These are phyloP conservation scores for Dillenia turbinata DNA, from an alignment of 164 flowering plant genomes.

Conservation along the genomic window DNA sequence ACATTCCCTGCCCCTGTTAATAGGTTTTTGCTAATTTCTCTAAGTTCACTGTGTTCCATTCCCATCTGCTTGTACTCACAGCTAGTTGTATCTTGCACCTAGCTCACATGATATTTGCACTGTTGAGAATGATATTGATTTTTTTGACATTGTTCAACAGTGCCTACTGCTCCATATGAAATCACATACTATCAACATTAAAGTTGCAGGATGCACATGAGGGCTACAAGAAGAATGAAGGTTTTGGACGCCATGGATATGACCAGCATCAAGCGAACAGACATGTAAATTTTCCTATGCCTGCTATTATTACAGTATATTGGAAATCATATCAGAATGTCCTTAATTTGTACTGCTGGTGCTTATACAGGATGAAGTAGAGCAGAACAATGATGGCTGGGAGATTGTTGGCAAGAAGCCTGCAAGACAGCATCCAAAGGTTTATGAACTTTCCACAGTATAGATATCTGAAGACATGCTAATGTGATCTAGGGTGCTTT, in stretches of 20 bases:
- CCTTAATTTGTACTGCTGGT: background rate
- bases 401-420: constrained; percentile 59
- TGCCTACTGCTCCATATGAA: too few species aligned
- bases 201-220: constrained; percentile 19
- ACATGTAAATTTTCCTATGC: constrained; percentile 23
- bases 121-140: too few species aligned
- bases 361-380: constrained; percentile 28
- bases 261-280: constrained; percentile 18
- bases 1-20: too few species aligned
- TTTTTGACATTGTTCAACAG: too few species aligned
- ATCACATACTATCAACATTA: too few species aligned
- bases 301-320: background rate
- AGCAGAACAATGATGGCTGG: constrained; percentile 59
- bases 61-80: too few species aligned
- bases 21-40: too few species aligned
- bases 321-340: background rate
- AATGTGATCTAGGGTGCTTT: too few species aligned
- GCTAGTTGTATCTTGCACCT: too few species aligned
- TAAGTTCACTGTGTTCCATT: too few species aligned
- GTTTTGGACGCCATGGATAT: constrained; percentile 8
- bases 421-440: constrained; percentile 49
- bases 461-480: too few species aligned
- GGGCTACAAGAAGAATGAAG: constrained; percentile 19
- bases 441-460: constrained; percentile 10
- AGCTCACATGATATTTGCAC: too few species aligned